phyloP scores from a whole-genome alignment of 1,139 yeast species.

The Pichia sp. region DNA sequence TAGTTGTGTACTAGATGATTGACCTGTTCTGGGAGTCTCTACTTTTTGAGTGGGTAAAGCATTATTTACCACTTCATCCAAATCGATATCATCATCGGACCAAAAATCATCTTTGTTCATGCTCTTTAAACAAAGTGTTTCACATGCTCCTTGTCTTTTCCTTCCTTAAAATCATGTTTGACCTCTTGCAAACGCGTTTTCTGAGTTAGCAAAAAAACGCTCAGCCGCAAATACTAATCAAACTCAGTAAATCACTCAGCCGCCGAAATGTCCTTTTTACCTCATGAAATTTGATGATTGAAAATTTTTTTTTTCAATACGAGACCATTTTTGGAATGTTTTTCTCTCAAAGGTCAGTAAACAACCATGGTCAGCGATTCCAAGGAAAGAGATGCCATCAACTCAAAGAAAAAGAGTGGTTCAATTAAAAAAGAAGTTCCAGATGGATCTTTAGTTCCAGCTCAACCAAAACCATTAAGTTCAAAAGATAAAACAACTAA shows the following conservation, averaged over 20 bases:
- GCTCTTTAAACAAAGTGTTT: too few species aligned
- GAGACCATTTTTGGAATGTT: too few species aligned
- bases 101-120: constrained; percentile 17
- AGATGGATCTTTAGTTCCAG: constrained; percentile 70
- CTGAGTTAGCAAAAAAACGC: too few species aligned
- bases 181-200: too few species aligned
- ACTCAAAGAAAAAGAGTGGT: constrained; percentile 20
- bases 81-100: constrained; percentile 23
- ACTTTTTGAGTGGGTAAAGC: not conserved
- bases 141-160: too few species aligned
- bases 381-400: constrained; percentile 33
- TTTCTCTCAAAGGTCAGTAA: not conserved
- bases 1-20: not conserved
- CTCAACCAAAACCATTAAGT: constrained; percentile 70
- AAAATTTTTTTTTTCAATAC: too few species aligned
- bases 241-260: too few species aligned
- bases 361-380: constrained; percentile 34
- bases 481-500: constrained; percentile 79
- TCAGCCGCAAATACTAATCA: too few species aligned
- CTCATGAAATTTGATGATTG: too few species aligned
- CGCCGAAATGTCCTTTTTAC: too few species aligned
- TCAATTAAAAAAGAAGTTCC: constrained; percentile 33
- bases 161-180: too few species aligned
- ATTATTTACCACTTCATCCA: constrained; percentile 10
- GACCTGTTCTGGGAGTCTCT: not conserved